phyloP scores from a whole-genome alignment of 352 stramenopile species.

The Albugo laibachii region DNA sequence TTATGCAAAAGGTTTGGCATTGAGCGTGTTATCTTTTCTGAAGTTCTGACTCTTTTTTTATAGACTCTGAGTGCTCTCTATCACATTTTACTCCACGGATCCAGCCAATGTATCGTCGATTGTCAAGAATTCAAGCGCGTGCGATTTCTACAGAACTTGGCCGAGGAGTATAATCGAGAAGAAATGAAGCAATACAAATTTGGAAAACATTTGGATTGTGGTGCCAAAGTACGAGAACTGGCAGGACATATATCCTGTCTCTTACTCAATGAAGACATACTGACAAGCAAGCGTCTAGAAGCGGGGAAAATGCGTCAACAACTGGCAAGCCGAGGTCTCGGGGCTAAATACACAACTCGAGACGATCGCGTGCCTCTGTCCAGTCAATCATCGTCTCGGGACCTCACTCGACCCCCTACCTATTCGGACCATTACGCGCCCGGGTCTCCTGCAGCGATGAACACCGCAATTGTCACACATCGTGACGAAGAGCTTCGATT shows the following conservation, averaged over 20 bases:
- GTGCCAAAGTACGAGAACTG: slow-evolving; percentile 37
- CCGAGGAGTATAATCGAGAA: slow-evolving; percentile 41
- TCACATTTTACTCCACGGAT: slow-evolving; percentile 48
- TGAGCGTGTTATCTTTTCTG: neutral
- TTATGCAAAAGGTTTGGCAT: slow-evolving; percentile 32
- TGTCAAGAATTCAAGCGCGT: slow-evolving; percentile 20
- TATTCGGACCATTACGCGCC: no score
- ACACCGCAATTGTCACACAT: no score
- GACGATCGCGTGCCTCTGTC: no score
- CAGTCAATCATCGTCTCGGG: no score
- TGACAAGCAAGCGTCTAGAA: slow-evolving; percentile 5
- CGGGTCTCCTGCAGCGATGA: no score
- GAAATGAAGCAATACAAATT: slow-evolving; percentile 60
- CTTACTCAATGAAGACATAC: slow-evolving; percentile 22
- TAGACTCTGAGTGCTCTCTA: slow-evolving; percentile 38
- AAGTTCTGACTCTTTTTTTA: neutral
- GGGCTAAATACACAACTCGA: neutral
- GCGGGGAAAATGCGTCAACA: neutral
- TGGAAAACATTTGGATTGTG: slow-evolving; percentile 44
- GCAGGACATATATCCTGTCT: slow-evolving; percentile 26
- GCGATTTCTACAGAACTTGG: slow-evolving; percentile 24
- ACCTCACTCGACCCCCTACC: no score
- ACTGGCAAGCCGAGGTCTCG: neutral
- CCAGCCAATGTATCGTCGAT: slow-evolving; percentile 39
- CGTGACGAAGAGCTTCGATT: no score